Evolutionary conservation across 306 rosid species (phyloP), one percentile per base, ranked within the genome.

Genomic region (Cyclanthera cordifolia): DNA sequence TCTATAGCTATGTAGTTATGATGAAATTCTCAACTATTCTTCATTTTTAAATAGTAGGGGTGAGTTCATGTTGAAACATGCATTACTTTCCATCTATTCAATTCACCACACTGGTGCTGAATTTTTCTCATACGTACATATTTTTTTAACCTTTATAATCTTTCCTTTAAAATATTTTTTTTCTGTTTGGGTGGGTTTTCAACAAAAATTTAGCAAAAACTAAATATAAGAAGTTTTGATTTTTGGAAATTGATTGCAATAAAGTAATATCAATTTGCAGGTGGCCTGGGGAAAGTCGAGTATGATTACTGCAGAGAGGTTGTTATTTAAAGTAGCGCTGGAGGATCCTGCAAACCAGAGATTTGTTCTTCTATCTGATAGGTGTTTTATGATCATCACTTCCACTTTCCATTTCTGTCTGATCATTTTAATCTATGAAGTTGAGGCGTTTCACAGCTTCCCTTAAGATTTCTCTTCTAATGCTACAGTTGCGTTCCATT

Each of bases 341-440:
- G 91, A 86, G 75, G 95, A 93, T 74, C 94, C 94, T 0, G 94
- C 96, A 47, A 93, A 90, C 79, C 99, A 84, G 64, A 86, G 96
- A 93, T 93, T 93, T 77, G 84, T 90, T 78, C 95, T 93, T 71
- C 94, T 93, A 50, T 93, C 99, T 0, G 99, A 93, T 56, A 87
- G 99, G 99, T 92, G 74, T 84, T 45, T 21, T 74, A 55, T 60
- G 6, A 65, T 65, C 21, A 2, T 30, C 53, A 45, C 34, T 45
- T 53, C 53, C 70, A 45, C 53, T 43, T 64, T 64, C 50, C 69
- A 20, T 11, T 61, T n/a, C n/a, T 61, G 17, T 61, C 34, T 41
- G 11, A 43, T 20, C 52, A 21, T 20, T 65, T 32, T 45, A 23
- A 45, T 45, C 41, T 24, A 15, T 60, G 54, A 45, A 39, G 73